Percentiles rank a stretch among this genome's conserved stretches.
Conservation (phyloP, 1,139 yeast genomes). For the Kodamaea anthophila region DNA sequence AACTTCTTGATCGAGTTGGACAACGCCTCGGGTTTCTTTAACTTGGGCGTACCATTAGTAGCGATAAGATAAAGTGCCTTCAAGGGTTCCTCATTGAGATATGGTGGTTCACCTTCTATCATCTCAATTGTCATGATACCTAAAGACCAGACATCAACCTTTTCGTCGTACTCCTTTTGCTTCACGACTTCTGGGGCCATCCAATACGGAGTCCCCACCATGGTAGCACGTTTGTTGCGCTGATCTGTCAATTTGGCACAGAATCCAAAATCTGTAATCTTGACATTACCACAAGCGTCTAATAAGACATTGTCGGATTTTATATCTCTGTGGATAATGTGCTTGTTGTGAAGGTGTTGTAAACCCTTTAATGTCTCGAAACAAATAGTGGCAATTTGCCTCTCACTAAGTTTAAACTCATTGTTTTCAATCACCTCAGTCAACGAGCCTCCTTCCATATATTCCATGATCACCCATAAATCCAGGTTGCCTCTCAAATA, state of each 20-base stretch:
- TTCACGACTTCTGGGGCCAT: conserved; percentile 99
- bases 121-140: conserved; percentile 98
- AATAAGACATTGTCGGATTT: conserved; percentile 90
- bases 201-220: conserved; percentile 99
- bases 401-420: conserved; percentile 57
- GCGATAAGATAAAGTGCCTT: conserved; percentile 88
- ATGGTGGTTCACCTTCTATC: conserved; percentile 98
- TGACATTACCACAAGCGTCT: conserved; percentile 82
- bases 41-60: conserved; percentile 93
- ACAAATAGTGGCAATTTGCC: conserved; percentile 87
- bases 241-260: conserved; percentile 95
- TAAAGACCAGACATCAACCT: conserved; percentile 95
- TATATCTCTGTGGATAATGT: conserved; percentile 92
- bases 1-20: conserved; percentile 80
- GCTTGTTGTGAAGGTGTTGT: conserved; percentile 83
- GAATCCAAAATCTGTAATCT: conserved; percentile 96
- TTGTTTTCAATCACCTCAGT: conserved; percentile 89
- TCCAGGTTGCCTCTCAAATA: conserved; percentile 39
- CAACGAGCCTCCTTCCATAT: conserved; percentile 47
- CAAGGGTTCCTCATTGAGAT: conserved; percentile 90
- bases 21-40: conserved; percentile 78
- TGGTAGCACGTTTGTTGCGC: conserved; percentile 89
- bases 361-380: conserved; percentile 88
- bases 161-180: conserved; percentile 93
- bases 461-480: conserved; percentile 25